Percentiles rank a stretch among this genome's conserved stretches.
phyloP scores from a whole-genome alignment of 1,139 yeast genomes.

The Nematodospora anomalae region DNA sequence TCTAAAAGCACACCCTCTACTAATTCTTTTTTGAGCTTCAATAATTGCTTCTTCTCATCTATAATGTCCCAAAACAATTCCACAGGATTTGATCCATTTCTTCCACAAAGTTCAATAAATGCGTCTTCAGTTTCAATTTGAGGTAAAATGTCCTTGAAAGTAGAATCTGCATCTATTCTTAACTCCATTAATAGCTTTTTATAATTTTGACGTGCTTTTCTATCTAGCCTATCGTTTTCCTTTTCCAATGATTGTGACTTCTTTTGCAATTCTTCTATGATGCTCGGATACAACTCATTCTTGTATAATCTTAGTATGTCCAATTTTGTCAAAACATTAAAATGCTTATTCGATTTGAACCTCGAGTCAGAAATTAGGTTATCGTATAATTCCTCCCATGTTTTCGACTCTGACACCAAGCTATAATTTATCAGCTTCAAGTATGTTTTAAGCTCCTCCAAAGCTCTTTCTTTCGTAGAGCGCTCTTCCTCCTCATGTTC shows the following conservation, averaged over 20 bases:
- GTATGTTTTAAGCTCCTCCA: constrained; percentile 52
- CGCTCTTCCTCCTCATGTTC: constrained; percentile 34
- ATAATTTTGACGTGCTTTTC: constrained; percentile 65
- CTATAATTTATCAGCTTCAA: constrained; percentile 35
- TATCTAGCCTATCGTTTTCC: constrained; percentile 53
- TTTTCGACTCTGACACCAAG: constrained; percentile 28
- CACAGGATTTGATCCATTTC: constrained; percentile 76
- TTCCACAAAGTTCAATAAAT: constrained; percentile 66
- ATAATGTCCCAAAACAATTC: constrained; percentile 78
- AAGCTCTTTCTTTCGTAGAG: constrained; percentile 47
- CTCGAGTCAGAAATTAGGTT: constrained; percentile 48
- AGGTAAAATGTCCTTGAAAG: constrained; percentile 59
- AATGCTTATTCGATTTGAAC: constrained; percentile 60
- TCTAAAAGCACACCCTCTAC: constrained; percentile 53
- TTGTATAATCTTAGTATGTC: constrained; percentile 63
- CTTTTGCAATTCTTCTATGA: constrained; percentile 33
- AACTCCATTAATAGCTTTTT: constrained; percentile 41
- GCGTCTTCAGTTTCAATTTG: constrained; percentile 55
- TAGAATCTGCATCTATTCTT: constrained; percentile 54
- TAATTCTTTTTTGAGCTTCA: constrained; percentile 61
- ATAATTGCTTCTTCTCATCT: constrained; percentile 57
- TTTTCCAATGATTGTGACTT: constrained; percentile 36
- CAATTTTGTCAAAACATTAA: constrained; percentile 48
- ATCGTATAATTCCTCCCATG: constrained; percentile 49
- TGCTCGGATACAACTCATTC: constrained; percentile 43